Conservation (phyloP, 768 basidiomycete genomes). For the Lentinula sp. region DNA sequence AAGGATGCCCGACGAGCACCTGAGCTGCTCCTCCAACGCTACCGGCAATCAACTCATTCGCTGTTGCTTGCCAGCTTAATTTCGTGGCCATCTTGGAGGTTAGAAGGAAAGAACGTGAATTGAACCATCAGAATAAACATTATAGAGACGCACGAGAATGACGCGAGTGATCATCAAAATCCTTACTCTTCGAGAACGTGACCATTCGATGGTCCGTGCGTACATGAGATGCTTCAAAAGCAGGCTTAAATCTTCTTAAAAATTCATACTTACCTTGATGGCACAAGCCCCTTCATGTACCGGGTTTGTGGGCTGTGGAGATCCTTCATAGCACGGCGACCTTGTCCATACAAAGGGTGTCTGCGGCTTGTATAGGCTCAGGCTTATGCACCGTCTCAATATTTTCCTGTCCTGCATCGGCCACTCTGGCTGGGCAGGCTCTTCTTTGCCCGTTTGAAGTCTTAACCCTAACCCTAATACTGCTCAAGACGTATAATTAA, state of each 20-base stretch:
- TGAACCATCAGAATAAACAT: not conserved
- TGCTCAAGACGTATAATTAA: not conserved
- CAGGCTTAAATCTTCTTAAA: not conserved
- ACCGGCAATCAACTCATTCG: constrained; percentile 83
- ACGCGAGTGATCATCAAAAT: not conserved
- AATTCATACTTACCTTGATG: constrained; percentile 13
- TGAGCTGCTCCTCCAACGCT: constrained; percentile 92
- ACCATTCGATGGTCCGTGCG: constrained; percentile 9
- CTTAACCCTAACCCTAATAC: constrained; percentile 8
- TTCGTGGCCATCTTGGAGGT: constrained; percentile 3
- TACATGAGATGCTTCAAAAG: constrained; percentile 2
- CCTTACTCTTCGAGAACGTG: not conserved
- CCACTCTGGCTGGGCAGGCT: constrained; percentile 33
- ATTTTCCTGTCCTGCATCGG: constrained; percentile 34
- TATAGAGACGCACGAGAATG: not conserved
- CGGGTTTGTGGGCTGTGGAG: not conserved
- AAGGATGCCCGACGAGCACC: constrained; percentile 89
- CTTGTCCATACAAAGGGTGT: constrained; percentile 24
- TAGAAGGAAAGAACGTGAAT: not conserved
- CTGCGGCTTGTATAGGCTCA: constrained; percentile 39
- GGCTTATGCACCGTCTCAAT: constrained; percentile 40
- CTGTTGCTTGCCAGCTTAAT: constrained; percentile 38
- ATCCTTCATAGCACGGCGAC: constrained; percentile 2
- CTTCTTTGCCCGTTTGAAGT: constrained; percentile 8
- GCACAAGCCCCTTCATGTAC: not conserved